These are phyloP conservation scores for Aspergillus bertholletiae DNA, from an alignment of 495 filamentous ascomycete genomes.

Conservation along the genomic window DNA sequence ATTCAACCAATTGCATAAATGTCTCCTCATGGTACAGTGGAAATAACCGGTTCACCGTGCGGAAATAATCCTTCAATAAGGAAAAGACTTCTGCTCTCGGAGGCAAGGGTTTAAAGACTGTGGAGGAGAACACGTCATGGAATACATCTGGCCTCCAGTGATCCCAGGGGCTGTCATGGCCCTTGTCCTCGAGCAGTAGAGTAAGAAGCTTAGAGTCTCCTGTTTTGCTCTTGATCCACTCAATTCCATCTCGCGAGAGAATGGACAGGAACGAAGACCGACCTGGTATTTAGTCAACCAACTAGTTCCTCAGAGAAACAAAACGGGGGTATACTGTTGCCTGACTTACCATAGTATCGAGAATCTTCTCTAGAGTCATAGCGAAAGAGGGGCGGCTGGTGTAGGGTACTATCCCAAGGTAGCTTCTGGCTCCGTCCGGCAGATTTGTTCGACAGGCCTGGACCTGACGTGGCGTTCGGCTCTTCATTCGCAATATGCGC, in stretches of 20 bases:
- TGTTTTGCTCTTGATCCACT: constrained; percentile 96
- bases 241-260: constrained; percentile 88
- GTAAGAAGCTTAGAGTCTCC: constrained; percentile 84
- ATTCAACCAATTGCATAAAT: constrained; percentile 92
- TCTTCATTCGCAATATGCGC: not conserved
- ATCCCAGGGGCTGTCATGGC: constrained; percentile 78
- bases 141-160: constrained; percentile 94
- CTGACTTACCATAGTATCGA: constrained; percentile 75
- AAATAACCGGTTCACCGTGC: constrained; percentile 95
- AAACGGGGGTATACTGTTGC: not conserved
- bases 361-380: constrained; percentile 84
- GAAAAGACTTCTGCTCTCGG: constrained; percentile 74
- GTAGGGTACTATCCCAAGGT: constrained; percentile 42
- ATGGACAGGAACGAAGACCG: constrained; percentile 93
- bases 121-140: constrained; percentile 78
- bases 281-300: constrained; percentile 48
- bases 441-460: not conserved
- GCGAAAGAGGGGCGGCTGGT: constrained; percentile 42
- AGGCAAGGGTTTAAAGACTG: constrained; percentile 74
- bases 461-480: not conserved
- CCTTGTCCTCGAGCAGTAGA: constrained; percentile 69
- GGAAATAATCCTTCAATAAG: constrained; percentile 85
- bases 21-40: constrained; percentile 92
- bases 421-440: constrained; percentile 1
- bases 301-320: not conserved